phyloP scores from a whole-genome alignment of 2,329 filamentous ascomycete species.

The Paradendryphiella salina region DNA sequence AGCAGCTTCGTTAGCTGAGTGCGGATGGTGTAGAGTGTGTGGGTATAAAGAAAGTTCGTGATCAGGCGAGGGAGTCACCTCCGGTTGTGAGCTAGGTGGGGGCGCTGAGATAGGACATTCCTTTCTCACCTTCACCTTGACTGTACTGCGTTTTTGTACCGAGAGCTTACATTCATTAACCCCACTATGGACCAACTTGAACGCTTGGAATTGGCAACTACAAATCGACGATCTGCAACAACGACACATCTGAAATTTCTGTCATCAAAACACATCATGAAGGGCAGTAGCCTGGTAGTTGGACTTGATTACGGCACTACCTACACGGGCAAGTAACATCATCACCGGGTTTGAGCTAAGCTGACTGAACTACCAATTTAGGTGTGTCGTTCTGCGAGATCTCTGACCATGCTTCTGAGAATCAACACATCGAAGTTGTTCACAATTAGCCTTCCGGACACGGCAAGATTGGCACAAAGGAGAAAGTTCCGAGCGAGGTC shows the following conservation, averaged over 20 bases:
- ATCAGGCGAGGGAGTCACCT: not conserved
- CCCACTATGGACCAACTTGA: not conserved
- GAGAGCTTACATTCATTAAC: not conserved
- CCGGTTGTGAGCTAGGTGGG: not conserved
- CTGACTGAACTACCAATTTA: slow-evolving; percentile 6
- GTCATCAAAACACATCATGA: not conserved
- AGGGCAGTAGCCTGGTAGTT: slow-evolving; percentile 3
- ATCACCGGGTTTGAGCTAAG: not conserved
- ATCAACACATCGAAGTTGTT: slow-evolving; percentile 28
- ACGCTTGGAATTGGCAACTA: not conserved
- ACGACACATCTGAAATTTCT: not conserved
- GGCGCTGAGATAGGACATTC: not conserved
- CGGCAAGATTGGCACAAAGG: slow-evolving; percentile 30
- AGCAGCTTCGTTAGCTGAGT: no score
- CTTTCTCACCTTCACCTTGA: not conserved
- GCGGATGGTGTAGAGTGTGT: no score
- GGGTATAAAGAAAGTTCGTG: not conserved
- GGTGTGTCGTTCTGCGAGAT: slow-evolving; percentile 41
- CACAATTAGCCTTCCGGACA: slow-evolving; percentile 32
- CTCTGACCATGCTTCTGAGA: slow-evolving; percentile 6
- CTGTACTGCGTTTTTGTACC: not conserved
- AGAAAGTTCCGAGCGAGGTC: slow-evolving; percentile 37
- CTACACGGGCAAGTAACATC: slow-evolving; percentile 20
- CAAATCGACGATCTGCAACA: not conserved
- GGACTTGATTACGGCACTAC: slow-evolving; percentile 33